A percentile compares a stretch with the other conserved stretches of the same genome.
Conservation (phyloP, 768 basidiomycete species). For the Hypsizygus marmoreus region DNA sequence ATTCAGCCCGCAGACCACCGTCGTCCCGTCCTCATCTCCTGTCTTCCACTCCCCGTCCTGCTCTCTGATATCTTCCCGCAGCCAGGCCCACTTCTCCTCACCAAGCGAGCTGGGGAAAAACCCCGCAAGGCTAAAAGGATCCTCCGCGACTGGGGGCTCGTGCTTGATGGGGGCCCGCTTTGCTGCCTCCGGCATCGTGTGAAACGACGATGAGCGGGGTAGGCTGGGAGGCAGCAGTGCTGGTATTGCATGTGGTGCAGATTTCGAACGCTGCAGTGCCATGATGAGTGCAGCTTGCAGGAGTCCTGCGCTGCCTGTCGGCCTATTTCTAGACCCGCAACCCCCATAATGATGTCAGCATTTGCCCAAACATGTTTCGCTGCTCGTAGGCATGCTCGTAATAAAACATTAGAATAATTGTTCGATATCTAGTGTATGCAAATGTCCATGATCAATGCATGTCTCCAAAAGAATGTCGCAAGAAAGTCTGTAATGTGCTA, state of each 20-base stretch:
- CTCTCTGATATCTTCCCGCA: conserved; percentile 29
- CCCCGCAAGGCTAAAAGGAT: conserved; percentile 49
- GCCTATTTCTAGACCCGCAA: background rate
- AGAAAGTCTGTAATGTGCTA: conserved; percentile 8
- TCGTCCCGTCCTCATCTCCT: conserved; percentile 14
- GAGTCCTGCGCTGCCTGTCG: background rate
- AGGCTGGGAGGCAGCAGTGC: conserved; percentile 12
- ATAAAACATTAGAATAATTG: background rate
- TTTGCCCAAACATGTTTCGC: conserved; percentile 1
- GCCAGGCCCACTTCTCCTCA: conserved; percentile 45
- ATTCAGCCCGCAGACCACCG: conserved; percentile 21
- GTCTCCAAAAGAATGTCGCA: conserved; percentile 9
- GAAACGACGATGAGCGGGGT: conserved; percentile 23
- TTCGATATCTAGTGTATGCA: conserved; percentile 5
- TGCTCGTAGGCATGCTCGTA: too few relatives aligned
- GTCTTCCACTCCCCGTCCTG: conserved; percentile 13
- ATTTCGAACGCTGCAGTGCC: conserved; percentile 28
- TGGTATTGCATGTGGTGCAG: conserved; percentile 29
- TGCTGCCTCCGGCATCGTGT: conserved; percentile 10
- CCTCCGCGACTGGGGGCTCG: conserved; percentile 24
- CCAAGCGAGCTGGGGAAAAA: conserved; percentile 46
- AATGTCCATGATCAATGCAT: conserved; percentile 12
- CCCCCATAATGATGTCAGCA: conserved; percentile 18
- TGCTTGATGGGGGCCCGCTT: conserved; percentile 10
- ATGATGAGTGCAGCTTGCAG: conserved; percentile 7